A percentile compares a stretch with the other conserved stretches of the same genome.
Evolutionary conservation across 106 monocot genomes (phyloP).

Genomic region (Vanilla planifolia): DNA sequence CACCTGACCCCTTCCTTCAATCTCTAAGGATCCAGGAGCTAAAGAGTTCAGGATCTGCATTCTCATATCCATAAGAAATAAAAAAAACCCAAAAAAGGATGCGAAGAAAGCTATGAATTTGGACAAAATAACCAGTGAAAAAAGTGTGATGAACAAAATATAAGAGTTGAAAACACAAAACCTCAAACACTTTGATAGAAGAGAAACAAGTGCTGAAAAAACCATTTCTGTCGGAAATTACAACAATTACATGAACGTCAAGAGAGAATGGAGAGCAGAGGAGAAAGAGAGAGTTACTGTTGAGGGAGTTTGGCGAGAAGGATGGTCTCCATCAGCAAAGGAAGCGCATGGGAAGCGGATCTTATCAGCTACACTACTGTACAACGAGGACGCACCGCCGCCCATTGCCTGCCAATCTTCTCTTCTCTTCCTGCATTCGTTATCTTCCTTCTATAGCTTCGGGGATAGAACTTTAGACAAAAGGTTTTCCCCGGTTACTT

Average conservation of each 20-base stretch:
- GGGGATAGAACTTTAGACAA: too few species aligned
- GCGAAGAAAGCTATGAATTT: neutral
- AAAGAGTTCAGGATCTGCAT: slow-evolving; percentile 5
- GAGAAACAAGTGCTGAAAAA: neutral
- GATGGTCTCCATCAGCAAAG: slow-evolving; percentile 26
- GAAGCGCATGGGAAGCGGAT: slow-evolving; percentile 52
- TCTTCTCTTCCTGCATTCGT: neutral
- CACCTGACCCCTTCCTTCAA: neutral
- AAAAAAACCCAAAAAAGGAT: neutral
- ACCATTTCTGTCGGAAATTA: neutral
- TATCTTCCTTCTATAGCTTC: too few species aligned
- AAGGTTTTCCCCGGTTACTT: too few species aligned
- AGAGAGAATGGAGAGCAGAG: neutral
- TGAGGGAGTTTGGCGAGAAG: neutral
- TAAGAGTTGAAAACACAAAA: neutral
- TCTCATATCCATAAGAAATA: neutral
- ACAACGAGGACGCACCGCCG: slow-evolving; percentile 29
- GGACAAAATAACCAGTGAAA: neutral
- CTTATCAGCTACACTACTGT: slow-evolving; percentile 38
- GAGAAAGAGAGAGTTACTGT: slow-evolving; percentile 13
- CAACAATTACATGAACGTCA: neutral
- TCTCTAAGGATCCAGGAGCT: neutral
- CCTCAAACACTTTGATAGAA: neutral
- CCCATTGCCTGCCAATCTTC: slow-evolving; percentile 18
- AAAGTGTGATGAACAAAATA: neutral